A percentile compares a stretch with the other conserved stretches of the same genome.
Conservation (phyloP, 108 stramenopile genomes). For the Seminavis robusta region DNA sequence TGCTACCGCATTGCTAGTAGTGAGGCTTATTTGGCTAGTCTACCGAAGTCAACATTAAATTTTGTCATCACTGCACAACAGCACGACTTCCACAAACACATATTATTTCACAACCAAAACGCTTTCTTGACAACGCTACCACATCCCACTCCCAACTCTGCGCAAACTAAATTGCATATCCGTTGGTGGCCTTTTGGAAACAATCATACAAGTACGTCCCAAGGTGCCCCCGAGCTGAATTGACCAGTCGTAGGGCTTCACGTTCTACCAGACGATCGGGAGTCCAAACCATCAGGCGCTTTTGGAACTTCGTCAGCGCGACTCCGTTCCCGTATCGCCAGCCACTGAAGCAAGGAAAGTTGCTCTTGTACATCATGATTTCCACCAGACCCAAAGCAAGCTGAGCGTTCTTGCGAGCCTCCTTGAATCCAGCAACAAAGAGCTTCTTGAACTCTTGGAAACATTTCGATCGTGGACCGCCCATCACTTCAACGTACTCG, state of each 20-base stretch:
- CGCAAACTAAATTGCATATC: conserved; percentile 57
- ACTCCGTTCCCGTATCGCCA: conserved; percentile 71
- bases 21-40: too few relatives aligned
- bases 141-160: too few relatives aligned
- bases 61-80: not conserved
- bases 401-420: conserved; percentile 71
- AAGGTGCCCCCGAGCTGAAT: conserved; percentile 44
- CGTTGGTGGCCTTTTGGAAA: conserved; percentile 55
- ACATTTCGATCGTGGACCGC: conserved; percentile 63
- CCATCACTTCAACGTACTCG: conserved; percentile 96
- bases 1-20: too few relatives aligned
- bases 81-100: not conserved
- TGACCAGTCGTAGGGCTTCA: conserved; percentile 61
- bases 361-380: conserved; percentile 96
- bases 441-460: conserved; percentile 82
- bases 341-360: conserved; percentile 93
- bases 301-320: conserved; percentile 69
- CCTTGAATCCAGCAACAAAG: conserved; percentile 80
- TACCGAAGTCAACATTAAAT: too few relatives aligned
- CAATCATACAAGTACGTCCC: conserved; percentile 70
- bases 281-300: conserved; percentile 76
- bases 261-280: conserved; percentile 67
- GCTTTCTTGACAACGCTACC: too few relatives aligned
- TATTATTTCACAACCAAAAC: not conserved
- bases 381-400: conserved; percentile 91